phyloP scores from a whole-genome alignment of 1,284 basidiomycete species.

The Termitomyces sp. region DNA sequence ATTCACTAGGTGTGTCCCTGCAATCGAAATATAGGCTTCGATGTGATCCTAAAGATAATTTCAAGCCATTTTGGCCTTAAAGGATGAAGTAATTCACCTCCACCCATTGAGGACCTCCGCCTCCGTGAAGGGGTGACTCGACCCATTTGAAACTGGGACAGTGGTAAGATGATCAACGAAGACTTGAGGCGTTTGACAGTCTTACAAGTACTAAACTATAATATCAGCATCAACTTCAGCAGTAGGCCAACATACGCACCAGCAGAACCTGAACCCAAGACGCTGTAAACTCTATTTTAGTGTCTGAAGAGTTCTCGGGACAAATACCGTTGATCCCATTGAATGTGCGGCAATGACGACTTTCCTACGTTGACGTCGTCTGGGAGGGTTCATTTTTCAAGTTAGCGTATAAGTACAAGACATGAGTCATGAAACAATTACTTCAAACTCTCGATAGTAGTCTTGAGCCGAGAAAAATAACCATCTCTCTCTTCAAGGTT shows the following conservation, averaged over 20 bases:
- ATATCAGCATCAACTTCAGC: slow-evolving; percentile 6
- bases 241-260: slow-evolving; percentile 12
- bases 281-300: background rate
- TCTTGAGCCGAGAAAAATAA: slow-evolving; percentile 88
- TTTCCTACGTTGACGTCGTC: slow-evolving; percentile 71
- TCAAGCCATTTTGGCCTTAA: background rate
- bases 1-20: slow-evolving; percentile 81
- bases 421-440: slow-evolving; percentile 20
- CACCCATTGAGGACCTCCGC: slow-evolving; percentile 88
- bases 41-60: slow-evolving; percentile 58
- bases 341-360: slow-evolving; percentile 86
- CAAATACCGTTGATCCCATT: slow-evolving; percentile 78
- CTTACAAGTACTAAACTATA: slow-evolving; percentile 56
- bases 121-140: slow-evolving; percentile 80
- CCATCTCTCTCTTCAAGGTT: slow-evolving; percentile 91
- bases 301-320: background rate
- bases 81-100: slow-evolving; percentile 48
- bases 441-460: slow-evolving; percentile 82
- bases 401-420: background rate
- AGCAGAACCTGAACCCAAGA: slow-evolving; percentile 13
- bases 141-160: slow-evolving; percentile 87
- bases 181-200: background rate
- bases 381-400: slow-evolving; percentile 22
- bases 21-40: slow-evolving; percentile 79
- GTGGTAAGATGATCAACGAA: background rate